Percentiles rank a stretch among this genome's conserved stretches.
These are phyloP conservation scores for Potentilla sterilis DNA, from an alignment of 306 rosid genomes.

Conservation along the genomic window DNA sequence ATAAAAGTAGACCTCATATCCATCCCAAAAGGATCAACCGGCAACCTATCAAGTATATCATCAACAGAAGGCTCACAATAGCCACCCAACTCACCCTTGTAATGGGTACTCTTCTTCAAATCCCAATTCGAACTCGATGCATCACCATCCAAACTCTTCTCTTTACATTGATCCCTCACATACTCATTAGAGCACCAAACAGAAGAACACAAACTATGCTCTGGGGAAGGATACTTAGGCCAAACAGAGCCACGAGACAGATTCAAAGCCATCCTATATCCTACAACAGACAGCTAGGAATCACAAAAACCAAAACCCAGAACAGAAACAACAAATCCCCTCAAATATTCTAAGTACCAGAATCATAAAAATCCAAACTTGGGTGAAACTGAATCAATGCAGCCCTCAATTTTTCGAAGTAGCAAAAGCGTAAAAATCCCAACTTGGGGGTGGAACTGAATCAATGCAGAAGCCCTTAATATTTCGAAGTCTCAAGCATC, in stretches of 20 bases:
- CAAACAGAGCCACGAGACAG: constrained; percentile 22
- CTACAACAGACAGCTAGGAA: not conserved
- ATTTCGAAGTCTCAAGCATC: not conserved
- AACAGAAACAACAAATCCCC: not conserved
- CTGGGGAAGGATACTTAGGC: constrained; percentile 17
- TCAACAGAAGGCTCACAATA: constrained; percentile 28
- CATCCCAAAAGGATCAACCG: constrained; percentile 69
- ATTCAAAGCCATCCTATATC: constrained; percentile 34
- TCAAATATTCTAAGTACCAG: not conserved
- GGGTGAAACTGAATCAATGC: not conserved
- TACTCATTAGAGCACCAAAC: constrained; percentile 21
- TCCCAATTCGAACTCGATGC: constrained; percentile 29
- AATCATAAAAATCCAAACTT: not conserved
- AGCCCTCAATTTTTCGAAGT: not conserved
- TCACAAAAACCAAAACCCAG: not conserved
- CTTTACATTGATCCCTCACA: constrained; percentile 23
- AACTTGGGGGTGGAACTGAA: not conserved
- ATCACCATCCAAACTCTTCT: constrained; percentile 21
- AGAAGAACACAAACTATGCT: constrained; percentile 24
- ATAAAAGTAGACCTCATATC: constrained; percentile 44
- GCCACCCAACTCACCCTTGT: constrained; percentile 26
- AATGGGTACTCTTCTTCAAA: constrained; percentile 9
- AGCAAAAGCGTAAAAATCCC: not conserved
- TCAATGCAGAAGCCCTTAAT: not conserved
- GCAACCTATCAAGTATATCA: constrained; percentile 56